Evolutionary conservation across 352 stramenopile species (phyloP), one percentile per base, ranked within the genome.

Genomic region (Phytophthora uliginosa): DNA sequence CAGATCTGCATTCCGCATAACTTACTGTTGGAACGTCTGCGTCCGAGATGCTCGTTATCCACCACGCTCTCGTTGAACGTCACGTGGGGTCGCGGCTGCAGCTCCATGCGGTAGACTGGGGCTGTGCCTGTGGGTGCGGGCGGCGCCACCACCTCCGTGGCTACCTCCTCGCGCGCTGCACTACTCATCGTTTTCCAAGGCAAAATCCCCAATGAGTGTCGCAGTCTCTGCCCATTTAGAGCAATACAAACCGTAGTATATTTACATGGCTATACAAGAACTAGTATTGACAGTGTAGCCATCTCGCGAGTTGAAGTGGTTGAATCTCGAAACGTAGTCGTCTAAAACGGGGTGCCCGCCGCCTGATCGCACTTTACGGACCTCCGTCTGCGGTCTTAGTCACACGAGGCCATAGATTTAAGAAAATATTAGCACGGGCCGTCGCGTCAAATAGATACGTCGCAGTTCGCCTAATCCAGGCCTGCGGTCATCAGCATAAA

Each of bases 21-120:
- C 36, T 42, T 74, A 97, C 92, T 96, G 58, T 98, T 98, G 40
- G 90, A 97, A 45, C 92, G 95, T 74, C 93, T 98, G 71, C 91
- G 86, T 42, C 91, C 90, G 47, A 98, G 90, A 65, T 98, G 88
- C 70, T 98, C 94, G 80, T 98, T 98, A 74, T 98, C 93, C 55
- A 98, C 88, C 17, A 96, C 90, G 55, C 86, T 93, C 10, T 96
- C 91, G 45, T 95, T 86, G 69, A 97, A 98, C 38, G 81, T 92
- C 64, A 98, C 93, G 42, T 83, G 92, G 28, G 83, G 72, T 24
- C 92, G 90, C 48, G 93, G 89, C 62, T 94, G 83, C 47, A 98
- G 73, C 22, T 94, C 86, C 17, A 97, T 63, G 50, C 73, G 81
- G 69, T 95, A 95, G 53, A 93, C 76, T 33, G 73, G 75, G 13